These are phyloP conservation scores for Sclerotinia spermophila DNA, from an alignment of 2,329 filamentous ascomycete genomes.

Conservation along the genomic window DNA sequence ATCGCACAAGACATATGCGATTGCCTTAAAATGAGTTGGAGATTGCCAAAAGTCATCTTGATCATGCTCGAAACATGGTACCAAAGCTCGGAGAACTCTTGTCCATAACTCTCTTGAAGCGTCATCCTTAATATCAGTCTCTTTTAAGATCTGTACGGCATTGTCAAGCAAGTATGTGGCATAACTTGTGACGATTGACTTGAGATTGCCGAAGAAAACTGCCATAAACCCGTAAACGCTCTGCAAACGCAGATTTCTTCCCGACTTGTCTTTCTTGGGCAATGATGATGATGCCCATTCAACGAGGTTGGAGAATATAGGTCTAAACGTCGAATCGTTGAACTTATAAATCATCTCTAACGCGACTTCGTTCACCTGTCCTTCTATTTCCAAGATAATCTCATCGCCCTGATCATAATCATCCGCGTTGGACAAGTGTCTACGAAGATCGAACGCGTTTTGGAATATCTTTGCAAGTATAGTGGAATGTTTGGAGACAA, in stretches of 20 bases:
- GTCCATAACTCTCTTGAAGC: constrained; percentile 61
- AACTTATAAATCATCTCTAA: constrained; percentile 95
- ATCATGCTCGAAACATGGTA: constrained; percentile 78
- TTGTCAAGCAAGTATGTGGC: constrained; percentile 79
- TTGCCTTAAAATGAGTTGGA: constrained; percentile 75
- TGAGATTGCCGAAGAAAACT: constrained; percentile 78
- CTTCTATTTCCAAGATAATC: constrained; percentile 59
- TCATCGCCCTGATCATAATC: constrained; percentile 42
- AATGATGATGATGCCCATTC: constrained; percentile 69
- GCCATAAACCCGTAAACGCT: constrained; percentile 79
- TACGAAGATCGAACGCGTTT: constrained; percentile 61
- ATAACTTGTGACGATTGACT: constrained; percentile 93
- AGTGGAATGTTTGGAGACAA: constrained; percentile 70
- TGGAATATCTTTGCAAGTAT: constrained; percentile 64
- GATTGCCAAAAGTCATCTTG: constrained; percentile 96
- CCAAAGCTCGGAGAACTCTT: constrained; percentile 66
- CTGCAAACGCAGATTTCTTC: constrained; percentile 60
- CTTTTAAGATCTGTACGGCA: constrained; percentile 59
- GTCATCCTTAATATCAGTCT: constrained; percentile 43
- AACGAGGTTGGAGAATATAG: constrained; percentile 80
- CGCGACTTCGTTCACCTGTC: constrained; percentile 62
- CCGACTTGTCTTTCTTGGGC: constrained; percentile 57
- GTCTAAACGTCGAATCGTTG: constrained; percentile 89
- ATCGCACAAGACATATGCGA: constrained; percentile 65
- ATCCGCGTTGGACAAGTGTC: constrained; percentile 49